A percentile compares a stretch with the other conserved stretches of the same genome.
Conservation (phyloP, 1,139 yeast species). For the Yamadazyma atmosphaerica region DNA sequence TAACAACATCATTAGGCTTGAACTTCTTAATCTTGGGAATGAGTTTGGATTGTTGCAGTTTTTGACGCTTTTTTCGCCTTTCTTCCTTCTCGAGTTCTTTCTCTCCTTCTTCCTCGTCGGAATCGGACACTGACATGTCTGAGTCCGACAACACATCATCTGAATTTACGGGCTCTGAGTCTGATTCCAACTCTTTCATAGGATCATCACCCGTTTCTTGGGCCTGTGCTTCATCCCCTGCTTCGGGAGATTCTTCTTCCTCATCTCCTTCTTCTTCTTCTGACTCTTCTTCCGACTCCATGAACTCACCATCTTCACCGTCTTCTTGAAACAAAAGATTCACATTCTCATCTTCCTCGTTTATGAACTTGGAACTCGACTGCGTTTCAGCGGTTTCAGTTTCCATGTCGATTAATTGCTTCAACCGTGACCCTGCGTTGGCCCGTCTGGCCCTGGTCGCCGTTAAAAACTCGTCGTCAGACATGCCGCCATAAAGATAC, state of each 20-base stretch:
- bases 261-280: conserved; percentile 70
- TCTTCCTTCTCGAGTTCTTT: conserved; percentile 59
- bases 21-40: conserved; percentile 51
- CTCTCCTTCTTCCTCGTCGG: conserved; percentile 69
- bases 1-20: conserved; percentile 19
- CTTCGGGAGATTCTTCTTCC: conserved; percentile 21
- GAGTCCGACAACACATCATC: conserved; percentile 58
- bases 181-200: conserved; percentile 18
- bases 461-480: conserved; percentile 50
- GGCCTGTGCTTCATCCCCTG: conserved; percentile 27
- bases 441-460: conserved; percentile 76
- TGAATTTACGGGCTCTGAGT: conserved; percentile 22
- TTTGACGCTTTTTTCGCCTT: conserved; percentile 38
- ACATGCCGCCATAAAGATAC: conserved; percentile 15
- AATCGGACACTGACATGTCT: conserved; percentile 47
- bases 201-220: too few species aligned
- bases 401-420: conserved; percentile 72
- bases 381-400: conserved; percentile 26
- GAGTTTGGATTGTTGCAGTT: conserved; percentile 33
- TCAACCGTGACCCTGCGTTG: conserved; percentile 88
- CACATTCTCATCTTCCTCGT: conserved; percentile 72
- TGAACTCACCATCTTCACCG: conserved; percentile 85
- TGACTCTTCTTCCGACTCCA: conserved; percentile 29
- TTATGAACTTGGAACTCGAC: conserved; percentile 27
- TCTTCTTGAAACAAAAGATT: conserved; percentile 80